Percentiles rank a stretch among this genome's conserved stretches.
These are phyloP conservation scores for Chrysopogon serrulatus DNA, from an alignment of 176 grass and related monocot genomes.

Conservation along the genomic window DNA sequence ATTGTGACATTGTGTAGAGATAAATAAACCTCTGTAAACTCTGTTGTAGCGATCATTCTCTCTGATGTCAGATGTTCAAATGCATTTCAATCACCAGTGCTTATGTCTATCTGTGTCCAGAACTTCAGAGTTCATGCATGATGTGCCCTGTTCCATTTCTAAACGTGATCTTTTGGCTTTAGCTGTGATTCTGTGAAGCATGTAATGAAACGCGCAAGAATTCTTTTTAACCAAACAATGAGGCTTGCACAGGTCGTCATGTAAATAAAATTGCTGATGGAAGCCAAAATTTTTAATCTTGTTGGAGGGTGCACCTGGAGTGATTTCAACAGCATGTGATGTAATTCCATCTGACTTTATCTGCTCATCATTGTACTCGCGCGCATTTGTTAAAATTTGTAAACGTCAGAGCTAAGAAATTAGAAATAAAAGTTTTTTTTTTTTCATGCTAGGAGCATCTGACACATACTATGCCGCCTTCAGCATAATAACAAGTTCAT, in stretches of 20 bases:
- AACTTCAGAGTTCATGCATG: not conserved
- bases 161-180: not conserved
- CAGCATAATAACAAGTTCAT: not conserved
- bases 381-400: not conserved
- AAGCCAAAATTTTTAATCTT: not conserved
- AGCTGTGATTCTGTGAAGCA: not conserved
- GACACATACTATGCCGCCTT: slow-evolving; percentile 14
- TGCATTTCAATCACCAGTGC: not conserved
- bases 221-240: slow-evolving; percentile 1
- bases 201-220: not conserved
- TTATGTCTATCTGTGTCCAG: not conserved
- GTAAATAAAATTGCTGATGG: not conserved
- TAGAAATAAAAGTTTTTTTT: not conserved
- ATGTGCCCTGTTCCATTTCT: not conserved
- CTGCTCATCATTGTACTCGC: slow-evolving; percentile 18
- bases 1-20: slow-evolving; percentile 29
- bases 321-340: slow-evolving; percentile 8
- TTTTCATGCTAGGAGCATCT: not conserved
- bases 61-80: not conserved
- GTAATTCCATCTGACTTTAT: slow-evolving; percentile 12
- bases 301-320: not conserved
- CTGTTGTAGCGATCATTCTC: not conserved
- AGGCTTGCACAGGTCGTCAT: not conserved
- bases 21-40: slow-evolving; percentile 12
- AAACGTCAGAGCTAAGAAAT: not conserved